Base-by-base conservation (phyloP, 2,329 filamentous ascomycete species). In the Pseudocercospora vitis region DNA sequence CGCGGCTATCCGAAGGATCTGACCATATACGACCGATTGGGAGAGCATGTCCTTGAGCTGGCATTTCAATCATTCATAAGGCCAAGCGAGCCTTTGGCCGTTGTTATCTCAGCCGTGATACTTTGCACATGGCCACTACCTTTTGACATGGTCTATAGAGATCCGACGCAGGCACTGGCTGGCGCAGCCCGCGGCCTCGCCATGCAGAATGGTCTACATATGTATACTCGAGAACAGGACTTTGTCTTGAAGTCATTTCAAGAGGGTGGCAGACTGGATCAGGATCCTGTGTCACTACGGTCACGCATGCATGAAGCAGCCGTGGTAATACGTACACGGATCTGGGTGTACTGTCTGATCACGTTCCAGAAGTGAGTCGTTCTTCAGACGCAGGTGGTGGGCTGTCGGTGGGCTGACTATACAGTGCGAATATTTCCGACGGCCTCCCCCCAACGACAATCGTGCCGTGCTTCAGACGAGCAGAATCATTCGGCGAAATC, bases 161-260 rank as follows among this genome's bases (percentile, higher is more conserved):
- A 52, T 12, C 50, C 50, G 12, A 47, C 40, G 4, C 39, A 52
- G 23, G 50, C 50, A 12, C 32, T 52, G 6, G 50, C 40, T 9
- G 50, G 50, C 18, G 50, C 50, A 9, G 40, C 50, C 7, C 28
- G 28, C 23, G 42, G 42, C 6, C 23, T 52, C 14, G 50, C 50
- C 5, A 39, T 47, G n/a, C 50, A 52, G 14, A 52, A 52, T 16
- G 50, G 50, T 35, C 31, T 52, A 14, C 50, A 52, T 23, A 52
- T 52, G 50, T 52, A 52, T 18, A 37, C 39, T n/a, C 40, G 50
- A 3, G 50, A 52, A 33, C 40, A 47, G 19, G 50, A 52, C 31
- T 52, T 52, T 18, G 24, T 52, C 7, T 21, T 52, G 14, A 47
- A 37, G 21, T 52, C 50, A 18, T 14, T 29, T 16, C 18, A 14